Conservation (phyloP, 441 rosid species). For the Populus hybrid region DNA sequence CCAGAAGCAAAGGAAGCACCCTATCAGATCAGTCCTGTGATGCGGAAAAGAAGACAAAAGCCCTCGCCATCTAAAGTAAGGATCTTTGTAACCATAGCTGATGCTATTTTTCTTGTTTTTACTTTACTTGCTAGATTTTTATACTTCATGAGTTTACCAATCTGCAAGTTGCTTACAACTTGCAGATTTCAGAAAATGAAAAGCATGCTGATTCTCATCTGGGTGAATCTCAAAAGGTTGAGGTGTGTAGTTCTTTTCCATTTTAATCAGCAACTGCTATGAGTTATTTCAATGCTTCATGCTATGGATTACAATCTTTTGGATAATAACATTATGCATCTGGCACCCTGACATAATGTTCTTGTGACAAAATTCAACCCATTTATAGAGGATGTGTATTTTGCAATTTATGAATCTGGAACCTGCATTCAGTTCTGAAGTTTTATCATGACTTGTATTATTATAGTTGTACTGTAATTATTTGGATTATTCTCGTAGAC, state of each 20-base stretch:
- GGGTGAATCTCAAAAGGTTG: constrained; percentile 45
- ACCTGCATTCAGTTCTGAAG: neutral
- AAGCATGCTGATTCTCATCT: constrained; percentile 37
- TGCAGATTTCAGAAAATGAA: constrained; percentile 62
- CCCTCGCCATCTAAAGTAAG: constrained; percentile 56
- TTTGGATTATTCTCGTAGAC: neutral
- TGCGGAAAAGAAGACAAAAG: constrained; percentile 57
- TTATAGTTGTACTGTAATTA: neutral
- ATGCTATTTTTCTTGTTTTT: constrained; percentile 6
- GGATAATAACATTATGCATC: neutral
- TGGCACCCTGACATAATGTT: neutral
- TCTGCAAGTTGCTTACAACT: constrained; percentile 26
- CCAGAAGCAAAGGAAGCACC: constrained; percentile 47
- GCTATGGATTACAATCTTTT: neutral
- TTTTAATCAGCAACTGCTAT: constrained; percentile 9
- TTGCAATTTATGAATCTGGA: neutral
- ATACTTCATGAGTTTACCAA: constrained; percentile 24
- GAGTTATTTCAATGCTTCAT: neutral
- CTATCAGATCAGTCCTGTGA: constrained; percentile 39
- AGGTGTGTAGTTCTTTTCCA: constrained; percentile 42
- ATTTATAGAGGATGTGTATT: neutral
- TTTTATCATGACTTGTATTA: neutral
- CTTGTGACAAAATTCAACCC: neutral
- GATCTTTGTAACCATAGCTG: constrained; percentile 19
- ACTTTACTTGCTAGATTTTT: neutral